These are phyloP conservation scores for Trypethelium eluteriae DNA, from an alignment of 495 filamentous ascomycete genomes.

Conservation along the genomic window DNA sequence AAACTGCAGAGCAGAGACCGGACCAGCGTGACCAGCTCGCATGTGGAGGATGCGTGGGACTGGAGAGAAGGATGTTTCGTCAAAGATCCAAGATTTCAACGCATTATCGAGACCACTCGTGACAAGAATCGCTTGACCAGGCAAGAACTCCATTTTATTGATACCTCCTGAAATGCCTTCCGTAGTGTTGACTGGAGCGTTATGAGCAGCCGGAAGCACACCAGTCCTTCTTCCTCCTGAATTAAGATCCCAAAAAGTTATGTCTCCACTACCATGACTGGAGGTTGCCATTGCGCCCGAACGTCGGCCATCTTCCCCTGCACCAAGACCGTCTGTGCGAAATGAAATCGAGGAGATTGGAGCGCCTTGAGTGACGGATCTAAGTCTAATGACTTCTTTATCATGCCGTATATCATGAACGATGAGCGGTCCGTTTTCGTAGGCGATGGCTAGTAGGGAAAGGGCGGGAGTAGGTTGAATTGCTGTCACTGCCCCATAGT, in stretches of 20 bases:
- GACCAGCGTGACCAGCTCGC: conserved; percentile 78
- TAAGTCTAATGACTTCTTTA: conserved; percentile 57
- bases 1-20: conserved; percentile 72
- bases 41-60: conserved; percentile 76
- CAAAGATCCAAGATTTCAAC: conserved; percentile 90
- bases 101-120: conserved; percentile 90
- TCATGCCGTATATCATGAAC: conserved; percentile 76
- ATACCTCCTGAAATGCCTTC: conserved; percentile 47
- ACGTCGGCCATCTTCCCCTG: conserved; percentile 73
- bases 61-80: conserved; percentile 75
- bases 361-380: conserved; percentile 47
- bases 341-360: conserved; percentile 77
- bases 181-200: conserved; percentile 47
- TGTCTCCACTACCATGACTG: conserved; percentile 62
- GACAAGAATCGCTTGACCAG: conserved; percentile 83
- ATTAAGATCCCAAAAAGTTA: conserved; percentile 94
- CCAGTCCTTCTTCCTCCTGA: conserved; percentile 74
- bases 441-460: conserved; percentile 80
- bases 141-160: conserved; percentile 78
- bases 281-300: conserved; percentile 83
- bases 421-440: conserved; percentile 65
- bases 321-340: conserved; percentile 81
- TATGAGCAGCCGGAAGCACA: conserved; percentile 76
- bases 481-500: conserved; percentile 68
- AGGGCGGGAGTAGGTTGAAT: conserved; percentile 75